Base-by-base conservation (phyloP, 345 rosid genomes). In the Barbarea vulgaris region DNA sequence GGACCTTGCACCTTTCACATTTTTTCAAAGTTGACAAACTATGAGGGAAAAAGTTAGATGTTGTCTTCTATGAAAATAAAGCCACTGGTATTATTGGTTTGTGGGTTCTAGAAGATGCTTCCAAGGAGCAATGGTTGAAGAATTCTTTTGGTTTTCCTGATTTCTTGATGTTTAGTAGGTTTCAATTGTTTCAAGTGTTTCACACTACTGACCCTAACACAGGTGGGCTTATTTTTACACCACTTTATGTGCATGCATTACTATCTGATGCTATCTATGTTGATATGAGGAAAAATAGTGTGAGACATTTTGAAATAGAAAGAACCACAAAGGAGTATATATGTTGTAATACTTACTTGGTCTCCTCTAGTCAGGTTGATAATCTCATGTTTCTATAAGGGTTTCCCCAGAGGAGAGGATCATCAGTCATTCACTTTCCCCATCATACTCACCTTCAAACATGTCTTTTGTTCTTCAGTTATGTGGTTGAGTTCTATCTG, bases 311-410 rank as follows among this genome's bases (percentile, higher is more conserved):
- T 46, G n/a, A 44, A 28, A 12, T 5, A n/a, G 25, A 27, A 46
- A 27, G 25, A 64, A 9, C 5, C 9, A 44, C 24, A 25, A 9
- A 42, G 14, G 1, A 25, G 3, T 63, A 4, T n/a, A 4, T 9
- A 17, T 5, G 2, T 25, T 27, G 9, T 63, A 2, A 5, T n/a
- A 1, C 24, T 5, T 11, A 27, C 10, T 64, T 39, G 7, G 61
- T 30, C 21, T 25, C 34, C 54, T 64, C 37, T 44, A 1, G 10
- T 10, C 54, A 25, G 39, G 17, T 64, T 64, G 69, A 64, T 15
- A 64, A n/a, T 44, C 54, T 64, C 37, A 44, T 64, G 69, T 64
- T 64, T 44, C 53, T 64, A 12, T 64, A 18, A 64, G 39, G 37
- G 18, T 37, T 62, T 9, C 13, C 6, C 21, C 44, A 39, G 7